Evolutionary conservation across 306 rosid species (phyloP), one percentile per base, ranked within the genome.

Genomic region (Lathyrus oleraceus): DNA sequence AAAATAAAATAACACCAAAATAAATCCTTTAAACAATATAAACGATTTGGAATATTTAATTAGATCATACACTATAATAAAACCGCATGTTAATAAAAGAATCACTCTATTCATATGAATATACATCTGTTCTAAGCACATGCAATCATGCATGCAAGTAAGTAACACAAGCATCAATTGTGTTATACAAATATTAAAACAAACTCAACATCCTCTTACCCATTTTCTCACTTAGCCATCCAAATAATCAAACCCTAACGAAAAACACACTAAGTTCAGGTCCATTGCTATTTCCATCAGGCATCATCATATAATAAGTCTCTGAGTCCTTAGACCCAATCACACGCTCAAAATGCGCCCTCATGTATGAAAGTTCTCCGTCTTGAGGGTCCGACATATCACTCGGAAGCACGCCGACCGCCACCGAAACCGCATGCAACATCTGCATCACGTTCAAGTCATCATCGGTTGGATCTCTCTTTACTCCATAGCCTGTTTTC

Each of bases 261-360:
- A 93, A 86, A 49, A 93, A 93, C 0, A 92, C 61, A 61, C 82
- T 86, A 1, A 93, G 83, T 51, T 93, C 98, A 51, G 86, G 86
- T 0, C 96, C 98, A 36, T 61, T 76, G 35, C 44, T 72, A 25
- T 72, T 87, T 1, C 80, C 88, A 3, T 93, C 93, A 2, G 94
- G 98, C 83, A 86, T 90, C 85, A 85, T 54, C 97, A 93, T 90
- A 11, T 93, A 87, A 43, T 81, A 93, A 6, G 97, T 84, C 72
- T 93, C 98, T 0, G 98, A 90, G 25, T 93, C 98, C 79, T 73
- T 93, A 0, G 98, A 90, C 38, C 97, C 98, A 3, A 84, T 67
- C 5, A 88, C 96, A 1, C 94, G 81, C 71, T 88, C 97, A 36
- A 93, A 90, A 78, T 79, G 23, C 0, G 83, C 89, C 63, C 98